Base-by-base conservation (phyloP, 441 rosid species). In the Adansonia madagascariensis region DNA sequence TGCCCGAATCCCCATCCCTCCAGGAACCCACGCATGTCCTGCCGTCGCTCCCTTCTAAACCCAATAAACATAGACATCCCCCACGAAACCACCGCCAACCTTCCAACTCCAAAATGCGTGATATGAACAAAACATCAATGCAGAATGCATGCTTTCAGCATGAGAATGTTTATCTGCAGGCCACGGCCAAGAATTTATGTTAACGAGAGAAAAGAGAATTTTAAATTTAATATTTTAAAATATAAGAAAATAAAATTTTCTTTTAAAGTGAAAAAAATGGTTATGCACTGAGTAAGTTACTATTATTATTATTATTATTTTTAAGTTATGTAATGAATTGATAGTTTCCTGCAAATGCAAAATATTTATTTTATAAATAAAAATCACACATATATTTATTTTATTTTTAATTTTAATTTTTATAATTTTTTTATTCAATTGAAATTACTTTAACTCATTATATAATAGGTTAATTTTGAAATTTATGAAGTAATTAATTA, bases 1-100 rank as follows among this genome's bases (percentile, higher is more conserved):
- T 17, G 52, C 70, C 71, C 82, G 59, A 80, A 82, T 77, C 85
- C 83, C 80, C 61, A 80, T 6, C 67, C 68, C n/a, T 56, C 14
- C 79, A 4, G 81, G 50, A 14, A 71, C 9, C 62, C 78, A 77
- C 60, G 72, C 79, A 75, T 80, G 84, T 83, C 85, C 59, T 70
- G 83, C 84, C 85, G 77, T 80, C 80, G 77, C 75, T 80, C 79
- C 8, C 20, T 41, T 53, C 81, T 66, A 76, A 67, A 74, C 80
- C 6, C 35, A 55, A 59, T 80, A 70, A 76, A 44, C 65, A 52
- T 6, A 60, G 56, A 49, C 82, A 55, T 66, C 77, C 62, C 24
- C 31, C 31, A 77, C 24, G 59, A 56, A 6, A 35, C 50, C 71
- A 73, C 41, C 35, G 50, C 41, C 35, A 59, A 46, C 46, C 4